Evolutionary conservation across 148 eudicot genomes (phyloP).

Genomic region (Suaeda aralocaspica): DNA sequence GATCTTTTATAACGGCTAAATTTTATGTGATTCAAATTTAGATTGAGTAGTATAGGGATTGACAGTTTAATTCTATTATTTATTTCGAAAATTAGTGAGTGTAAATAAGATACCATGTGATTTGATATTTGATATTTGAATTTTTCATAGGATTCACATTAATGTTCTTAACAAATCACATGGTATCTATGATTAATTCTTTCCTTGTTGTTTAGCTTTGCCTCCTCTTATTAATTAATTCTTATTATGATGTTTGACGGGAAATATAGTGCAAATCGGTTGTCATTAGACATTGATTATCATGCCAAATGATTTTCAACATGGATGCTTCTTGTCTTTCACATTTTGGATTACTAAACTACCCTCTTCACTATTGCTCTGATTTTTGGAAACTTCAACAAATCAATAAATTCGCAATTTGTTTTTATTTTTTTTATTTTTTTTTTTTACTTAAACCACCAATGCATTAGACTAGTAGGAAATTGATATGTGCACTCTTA

Average conservation of each 20-base stretch:
- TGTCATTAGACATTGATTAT: slow-evolving; percentile 23
- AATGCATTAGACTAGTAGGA: neutral
- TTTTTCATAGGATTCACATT: neutral
- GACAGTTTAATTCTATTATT: too few species aligned
- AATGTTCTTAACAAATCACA: slow-evolving; percentile 6
- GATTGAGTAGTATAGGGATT: too few species aligned
- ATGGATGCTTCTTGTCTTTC: slow-evolving; percentile 7
- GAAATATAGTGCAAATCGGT: slow-evolving; percentile 12
- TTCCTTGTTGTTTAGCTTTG: neutral
- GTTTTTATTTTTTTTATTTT: too few species aligned
- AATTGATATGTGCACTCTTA: too few species aligned
- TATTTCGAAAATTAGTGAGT: too few species aligned
- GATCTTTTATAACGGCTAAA: too few species aligned
- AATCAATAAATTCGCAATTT: neutral
- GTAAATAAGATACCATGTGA: neutral
- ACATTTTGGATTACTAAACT: neutral
- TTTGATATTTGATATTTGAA: neutral
- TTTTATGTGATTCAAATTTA: neutral
- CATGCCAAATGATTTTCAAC: slow-evolving; percentile 16
- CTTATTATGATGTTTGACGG: neutral
- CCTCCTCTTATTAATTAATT: neutral
- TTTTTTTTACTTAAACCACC: neutral
- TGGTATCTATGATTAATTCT: slow-evolving; percentile 7
- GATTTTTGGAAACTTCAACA: neutral
- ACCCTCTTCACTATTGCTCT: neutral